Evolutionary conservation across 805 yeast genomes (phyloP).

Genomic region (Myxozyma monticola): DNA sequence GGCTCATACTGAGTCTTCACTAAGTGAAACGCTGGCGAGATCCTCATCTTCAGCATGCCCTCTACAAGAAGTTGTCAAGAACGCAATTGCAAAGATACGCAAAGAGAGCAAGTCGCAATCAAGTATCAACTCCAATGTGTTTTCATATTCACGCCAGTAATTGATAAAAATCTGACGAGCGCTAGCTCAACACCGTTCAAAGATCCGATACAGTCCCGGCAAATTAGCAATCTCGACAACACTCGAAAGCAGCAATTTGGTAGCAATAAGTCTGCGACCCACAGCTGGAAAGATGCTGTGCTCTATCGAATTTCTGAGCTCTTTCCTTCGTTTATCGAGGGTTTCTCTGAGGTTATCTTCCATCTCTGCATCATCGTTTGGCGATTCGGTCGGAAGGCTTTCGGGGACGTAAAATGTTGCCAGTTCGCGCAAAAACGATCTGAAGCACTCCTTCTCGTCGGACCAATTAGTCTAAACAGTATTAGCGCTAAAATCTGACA

Average conservation of each 20-base stretch:
- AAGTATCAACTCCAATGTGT: too few species aligned
- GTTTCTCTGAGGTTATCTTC: background rate
- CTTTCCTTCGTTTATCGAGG: constrained; percentile 34
- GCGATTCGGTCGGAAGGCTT: constrained; percentile 38
- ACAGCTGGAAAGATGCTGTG: constrained; percentile 64
- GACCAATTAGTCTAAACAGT: constrained; percentile 48
- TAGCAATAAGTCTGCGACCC: constrained; percentile 63
- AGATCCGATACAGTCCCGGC: constrained; percentile 87
- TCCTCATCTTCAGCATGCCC: too few species aligned
- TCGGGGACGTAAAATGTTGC: constrained; percentile 76
- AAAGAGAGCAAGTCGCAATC: too few species aligned
- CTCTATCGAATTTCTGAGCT: constrained; percentile 50
- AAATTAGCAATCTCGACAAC: constrained; percentile 84
- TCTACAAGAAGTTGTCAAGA: too few species aligned
- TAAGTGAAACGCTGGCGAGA: too few species aligned
- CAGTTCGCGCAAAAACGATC: constrained; percentile 63
- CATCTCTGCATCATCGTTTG: constrained; percentile 31
- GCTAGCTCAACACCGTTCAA: constrained; percentile 91
- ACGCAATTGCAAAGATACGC: too few species aligned
- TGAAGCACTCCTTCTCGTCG: constrained; percentile 67
- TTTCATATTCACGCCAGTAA: too few species aligned
- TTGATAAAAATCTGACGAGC: too few species aligned
- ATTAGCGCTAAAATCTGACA: background rate
- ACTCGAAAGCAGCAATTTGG: constrained; percentile 46
- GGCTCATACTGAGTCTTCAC: too few species aligned